phyloP scores from a whole-genome alignment of 2,329 filamentous ascomycete genomes.

The Ceratocystis diversiconidia region DNA sequence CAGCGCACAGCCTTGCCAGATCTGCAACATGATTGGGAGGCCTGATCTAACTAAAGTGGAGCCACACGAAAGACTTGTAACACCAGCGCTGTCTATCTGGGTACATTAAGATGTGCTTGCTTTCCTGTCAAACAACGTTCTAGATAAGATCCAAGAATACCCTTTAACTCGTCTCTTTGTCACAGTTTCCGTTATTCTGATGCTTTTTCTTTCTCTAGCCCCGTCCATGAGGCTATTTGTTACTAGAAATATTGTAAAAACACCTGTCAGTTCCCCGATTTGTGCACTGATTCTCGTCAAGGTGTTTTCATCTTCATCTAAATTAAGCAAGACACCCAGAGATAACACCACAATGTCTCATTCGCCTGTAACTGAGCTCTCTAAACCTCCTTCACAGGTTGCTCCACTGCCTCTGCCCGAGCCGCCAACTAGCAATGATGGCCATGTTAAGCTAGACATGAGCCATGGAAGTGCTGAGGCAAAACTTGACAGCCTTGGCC shows the following conservation, averaged over 20 bases:
- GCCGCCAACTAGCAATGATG: slow-evolving; percentile 9
- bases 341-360: neutral
- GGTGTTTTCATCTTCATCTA: neutral
- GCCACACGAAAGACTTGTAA: neutral
- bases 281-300: neutral
- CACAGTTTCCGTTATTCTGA: neutral
- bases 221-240: neutral
- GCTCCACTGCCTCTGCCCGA: slow-evolving; percentile 18
- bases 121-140: no score
- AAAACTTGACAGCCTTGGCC: slow-evolving; percentile 54
- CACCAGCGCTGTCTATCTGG: neutral
- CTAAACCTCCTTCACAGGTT: neutral
- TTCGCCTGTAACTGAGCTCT: neutral
- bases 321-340: neutral
- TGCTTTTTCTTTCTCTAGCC: neutral
- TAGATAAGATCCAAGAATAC: no score
- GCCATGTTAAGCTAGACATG: slow-evolving; percentile 25
- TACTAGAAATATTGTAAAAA: neutral
- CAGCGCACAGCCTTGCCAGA: neutral
- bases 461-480: slow-evolving; percentile 28
- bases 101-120: no score
- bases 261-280: neutral
- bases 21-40: neutral
- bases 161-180: neutral
- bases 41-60: neutral